phyloP scores from a whole-genome alignment of 2,329 filamentous ascomycete species.

The Neurospora sp. region DNA sequence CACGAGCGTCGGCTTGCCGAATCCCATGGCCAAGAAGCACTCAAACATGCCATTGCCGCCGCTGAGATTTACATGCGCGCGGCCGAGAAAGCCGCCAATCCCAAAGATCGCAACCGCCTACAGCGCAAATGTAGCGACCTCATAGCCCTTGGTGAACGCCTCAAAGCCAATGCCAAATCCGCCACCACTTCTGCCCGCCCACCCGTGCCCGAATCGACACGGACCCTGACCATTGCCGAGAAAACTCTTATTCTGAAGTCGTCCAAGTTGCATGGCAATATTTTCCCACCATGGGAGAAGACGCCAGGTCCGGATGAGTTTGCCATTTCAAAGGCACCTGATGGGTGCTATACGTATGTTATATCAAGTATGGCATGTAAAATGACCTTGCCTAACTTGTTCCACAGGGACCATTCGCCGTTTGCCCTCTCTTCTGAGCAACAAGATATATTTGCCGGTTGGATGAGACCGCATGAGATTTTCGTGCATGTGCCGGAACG shows the following conservation, averaged over 20 bases:
- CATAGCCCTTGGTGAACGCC: slow-evolving; percentile 61
- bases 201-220: slow-evolving; percentile 25
- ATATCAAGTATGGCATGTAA: neutral
- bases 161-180: slow-evolving; percentile 43
- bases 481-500: slow-evolving; percentile 24
- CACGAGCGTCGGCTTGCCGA: slow-evolving; percentile 41
- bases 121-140: slow-evolving; percentile 60
- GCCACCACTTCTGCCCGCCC: slow-evolving; percentile 10
- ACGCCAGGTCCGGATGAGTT: slow-evolving; percentile 56
- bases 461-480: slow-evolving; percentile 68
- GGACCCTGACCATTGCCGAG: slow-evolving; percentile 59
- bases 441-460: slow-evolving; percentile 65
- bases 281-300: slow-evolving; percentile 77
- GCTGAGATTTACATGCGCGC: slow-evolving; percentile 78
- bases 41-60: slow-evolving; percentile 65
- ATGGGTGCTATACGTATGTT: slow-evolving; percentile 8
- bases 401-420: slow-evolving; percentile 53
- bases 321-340: slow-evolving; percentile 34
- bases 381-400: slow-evolving; percentile 4
- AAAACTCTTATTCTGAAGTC: slow-evolving; percentile 67
- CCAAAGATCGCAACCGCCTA: slow-evolving; percentile 57
- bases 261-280: slow-evolving; percentile 70
- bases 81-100: slow-evolving; percentile 47
- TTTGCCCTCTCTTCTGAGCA: slow-evolving; percentile 70
- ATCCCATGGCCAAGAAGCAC: slow-evolving; percentile 50